These are phyloP conservation scores for Aspergillus bertholletiae DNA, from an alignment of 495 filamentous ascomycete genomes.

Conservation along the genomic window DNA sequence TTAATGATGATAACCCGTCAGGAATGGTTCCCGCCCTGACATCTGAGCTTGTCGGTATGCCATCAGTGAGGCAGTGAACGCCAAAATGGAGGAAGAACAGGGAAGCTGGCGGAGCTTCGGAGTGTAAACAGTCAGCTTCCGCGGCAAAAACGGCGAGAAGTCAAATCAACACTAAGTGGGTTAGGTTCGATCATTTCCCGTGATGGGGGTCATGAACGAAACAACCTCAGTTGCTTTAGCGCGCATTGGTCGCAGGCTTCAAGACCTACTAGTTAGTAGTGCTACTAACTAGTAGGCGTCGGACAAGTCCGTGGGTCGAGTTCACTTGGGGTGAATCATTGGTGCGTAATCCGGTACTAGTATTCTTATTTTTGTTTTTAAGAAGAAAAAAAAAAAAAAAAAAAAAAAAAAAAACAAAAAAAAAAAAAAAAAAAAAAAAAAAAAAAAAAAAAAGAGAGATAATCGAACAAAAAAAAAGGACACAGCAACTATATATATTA, in stretches of 20 bases:
- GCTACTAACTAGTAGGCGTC: neutral
- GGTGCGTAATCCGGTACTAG: slow-evolving; percentile 13
- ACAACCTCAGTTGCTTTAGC: neutral
- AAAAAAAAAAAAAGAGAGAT: too few relatives aligned
- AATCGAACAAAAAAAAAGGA: too few relatives aligned
- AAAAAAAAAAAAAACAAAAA: too few relatives aligned
- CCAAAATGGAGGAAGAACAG: slow-evolving; percentile 2
- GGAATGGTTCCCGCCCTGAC: slow-evolving; percentile 1
- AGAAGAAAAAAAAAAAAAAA: too few relatives aligned
- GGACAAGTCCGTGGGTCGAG: neutral
- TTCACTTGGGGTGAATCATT: slow-evolving; percentile 9
- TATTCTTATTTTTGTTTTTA: too few relatives aligned
- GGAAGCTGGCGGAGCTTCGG: neutral
- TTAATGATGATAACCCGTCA: slow-evolving; percentile 3
- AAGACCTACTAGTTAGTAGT: too few relatives aligned
- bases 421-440: too few relatives aligned
- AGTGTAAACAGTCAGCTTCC: neutral
- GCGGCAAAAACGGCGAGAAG: neutral
- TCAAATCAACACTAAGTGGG: neutral
- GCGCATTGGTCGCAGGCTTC: neutral
- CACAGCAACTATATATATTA: too few relatives aligned
- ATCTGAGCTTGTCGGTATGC: slow-evolving; percentile 10
- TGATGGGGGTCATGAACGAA: neutral
- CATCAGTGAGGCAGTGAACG: slow-evolving; percentile 2
- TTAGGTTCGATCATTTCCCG: neutral